Evolutionary conservation across 1,139 yeast genomes (phyloP).

Genomic region (Protomyces pachydermus): DNA sequence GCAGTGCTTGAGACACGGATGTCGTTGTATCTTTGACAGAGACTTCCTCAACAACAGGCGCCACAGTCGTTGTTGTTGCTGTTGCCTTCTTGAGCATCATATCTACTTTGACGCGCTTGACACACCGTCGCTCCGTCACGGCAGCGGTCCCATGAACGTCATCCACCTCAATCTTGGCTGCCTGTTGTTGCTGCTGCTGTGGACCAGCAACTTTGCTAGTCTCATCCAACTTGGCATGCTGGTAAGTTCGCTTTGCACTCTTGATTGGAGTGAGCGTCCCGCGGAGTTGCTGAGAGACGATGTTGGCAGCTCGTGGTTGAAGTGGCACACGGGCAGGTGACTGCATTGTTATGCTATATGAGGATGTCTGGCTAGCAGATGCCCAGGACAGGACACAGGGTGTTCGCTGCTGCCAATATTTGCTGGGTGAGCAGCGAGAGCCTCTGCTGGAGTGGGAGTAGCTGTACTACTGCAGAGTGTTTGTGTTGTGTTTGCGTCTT

Average conservation of each 20-base stretch:
- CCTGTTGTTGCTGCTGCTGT: background rate
- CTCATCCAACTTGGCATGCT: background rate
- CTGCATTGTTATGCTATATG: background rate
- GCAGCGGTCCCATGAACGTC: background rate
- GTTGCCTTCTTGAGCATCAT: background rate
- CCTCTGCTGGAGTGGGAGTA: too few species aligned
- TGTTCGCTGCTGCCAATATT: too few species aligned
- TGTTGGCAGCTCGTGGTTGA: background rate
- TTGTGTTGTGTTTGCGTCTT: too few species aligned
- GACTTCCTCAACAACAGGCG: background rate
- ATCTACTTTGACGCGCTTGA: background rate
- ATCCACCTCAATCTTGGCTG: background rate
- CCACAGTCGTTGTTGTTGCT: background rate
- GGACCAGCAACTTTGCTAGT: background rate
- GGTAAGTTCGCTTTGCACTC: background rate
- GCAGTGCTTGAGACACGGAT: background rate
- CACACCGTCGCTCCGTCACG: background rate
- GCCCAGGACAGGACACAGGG: too few species aligned
- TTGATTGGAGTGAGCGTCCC: background rate
- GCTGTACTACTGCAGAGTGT: too few species aligned
- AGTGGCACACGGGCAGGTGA: slow-evolving; percentile 1
- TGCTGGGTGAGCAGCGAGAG: too few species aligned
- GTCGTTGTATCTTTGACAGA: background rate
- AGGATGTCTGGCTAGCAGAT: too few species aligned
- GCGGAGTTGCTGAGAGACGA: background rate